Percentiles rank a stretch among this genome's conserved stretches.
These are phyloP conservation scores for Chrysoporthe deuterocubensis DNA, from an alignment of 2,329 filamentous ascomycete genomes.

Conservation along the genomic window DNA sequence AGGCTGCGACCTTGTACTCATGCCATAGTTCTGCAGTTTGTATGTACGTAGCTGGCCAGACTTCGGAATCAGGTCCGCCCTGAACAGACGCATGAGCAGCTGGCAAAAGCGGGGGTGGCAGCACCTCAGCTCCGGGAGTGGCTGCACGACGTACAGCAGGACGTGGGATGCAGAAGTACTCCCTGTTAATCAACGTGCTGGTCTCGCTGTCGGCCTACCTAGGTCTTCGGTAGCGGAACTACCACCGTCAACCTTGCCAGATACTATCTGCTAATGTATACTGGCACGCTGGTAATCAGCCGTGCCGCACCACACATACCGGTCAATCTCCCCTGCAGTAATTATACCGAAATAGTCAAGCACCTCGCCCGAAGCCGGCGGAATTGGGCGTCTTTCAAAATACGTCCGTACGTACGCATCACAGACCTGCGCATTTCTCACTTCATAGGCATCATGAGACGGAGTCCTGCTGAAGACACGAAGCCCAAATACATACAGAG, in stretches of 20 bases:
- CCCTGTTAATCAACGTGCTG: background rate
- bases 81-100: background rate
- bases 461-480: too few relatives aligned
- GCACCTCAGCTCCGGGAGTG: background rate
- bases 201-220: background rate
- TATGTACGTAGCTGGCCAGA: background rate
- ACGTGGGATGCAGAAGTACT: background rate
- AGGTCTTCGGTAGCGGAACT: background rate
- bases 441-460: too few relatives aligned
- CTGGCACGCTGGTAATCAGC: background rate
- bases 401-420: too few relatives aligned
- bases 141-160: background rate
- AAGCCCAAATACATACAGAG: too few relatives aligned
- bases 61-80: background rate
- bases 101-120: slow-evolving; percentile 9
- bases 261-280: too few relatives aligned
- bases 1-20: background rate
- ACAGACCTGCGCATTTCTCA: too few relatives aligned
- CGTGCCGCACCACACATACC: background rate
- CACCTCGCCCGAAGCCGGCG: too few relatives aligned
- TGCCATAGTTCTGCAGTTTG: too few relatives aligned
- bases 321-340: too few relatives aligned
- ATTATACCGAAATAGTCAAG: background rate
- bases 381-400: too few relatives aligned
- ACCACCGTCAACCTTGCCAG: background rate